Evolutionary conservation across 2,329 filamentous ascomycete species (phyloP).

Genomic region (Gnomoniopsis smithogilvyi): DNA sequence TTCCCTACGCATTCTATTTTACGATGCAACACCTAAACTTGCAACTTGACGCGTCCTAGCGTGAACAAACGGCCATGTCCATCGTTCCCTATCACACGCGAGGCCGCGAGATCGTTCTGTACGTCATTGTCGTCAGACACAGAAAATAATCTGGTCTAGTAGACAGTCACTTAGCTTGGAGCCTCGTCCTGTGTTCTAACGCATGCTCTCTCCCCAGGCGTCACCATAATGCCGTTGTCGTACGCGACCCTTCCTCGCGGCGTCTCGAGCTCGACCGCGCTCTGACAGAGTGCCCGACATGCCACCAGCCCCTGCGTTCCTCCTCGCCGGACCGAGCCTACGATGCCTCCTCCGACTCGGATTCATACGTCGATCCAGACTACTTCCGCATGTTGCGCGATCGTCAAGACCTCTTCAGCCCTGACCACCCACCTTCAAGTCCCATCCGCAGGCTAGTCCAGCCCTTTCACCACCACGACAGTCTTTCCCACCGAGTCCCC

Average conservation of each 20-base stretch:
- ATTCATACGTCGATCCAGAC: conserved; percentile 80
- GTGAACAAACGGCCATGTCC: conserved; percentile 43
- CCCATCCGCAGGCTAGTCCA: conserved; percentile 53
- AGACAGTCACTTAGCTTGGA: not conserved
- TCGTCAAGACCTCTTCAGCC: conserved; percentile 41
- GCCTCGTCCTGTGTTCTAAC: not conserved
- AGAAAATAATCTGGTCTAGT: not conserved
- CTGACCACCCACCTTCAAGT: conserved; percentile 44
- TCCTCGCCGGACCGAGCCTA: conserved; percentile 48
- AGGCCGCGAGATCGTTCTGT: conserved; percentile 78
- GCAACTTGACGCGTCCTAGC: conserved; percentile 14
- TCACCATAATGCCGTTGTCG: conserved; percentile 87
- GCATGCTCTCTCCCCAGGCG: conserved; percentile 56
- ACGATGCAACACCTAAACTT: conserved; percentile 5
- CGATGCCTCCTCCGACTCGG: conserved; percentile 42
- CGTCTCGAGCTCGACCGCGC: conserved; percentile 74
- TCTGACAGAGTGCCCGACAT: conserved; percentile 83
- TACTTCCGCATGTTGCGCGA: conserved; percentile 92
- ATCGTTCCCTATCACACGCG: conserved; percentile 74
- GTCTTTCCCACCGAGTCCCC: conserved; percentile 25
- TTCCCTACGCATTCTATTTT: not conserved
- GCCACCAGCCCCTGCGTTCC: conserved; percentile 66
- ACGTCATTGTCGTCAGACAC: conserved; percentile 36
- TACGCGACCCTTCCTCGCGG: conserved; percentile 81
- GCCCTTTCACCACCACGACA: conserved; percentile 34